Evolutionary conservation across 2,329 filamentous ascomycete genomes (phyloP).

Genomic region (Scedosporium apiospermum): DNA sequence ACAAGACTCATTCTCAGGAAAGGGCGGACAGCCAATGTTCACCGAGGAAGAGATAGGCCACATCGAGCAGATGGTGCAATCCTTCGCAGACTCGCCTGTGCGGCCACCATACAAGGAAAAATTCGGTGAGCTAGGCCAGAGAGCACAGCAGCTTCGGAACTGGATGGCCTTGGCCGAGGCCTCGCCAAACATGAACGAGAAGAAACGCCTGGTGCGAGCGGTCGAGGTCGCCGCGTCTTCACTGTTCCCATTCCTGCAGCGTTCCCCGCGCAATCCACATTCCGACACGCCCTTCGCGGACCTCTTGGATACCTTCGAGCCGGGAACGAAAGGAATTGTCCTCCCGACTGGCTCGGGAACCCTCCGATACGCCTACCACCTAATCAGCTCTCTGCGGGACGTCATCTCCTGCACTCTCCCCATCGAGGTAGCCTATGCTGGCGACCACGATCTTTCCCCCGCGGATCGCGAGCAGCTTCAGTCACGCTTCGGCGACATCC

Average conservation of each 20-base stretch:
- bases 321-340: constrained; percentile 21
- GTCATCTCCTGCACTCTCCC: constrained; percentile 21
- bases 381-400: constrained; percentile 20
- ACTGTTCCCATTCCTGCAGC: constrained; percentile 18
- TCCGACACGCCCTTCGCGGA: constrained; percentile 10
- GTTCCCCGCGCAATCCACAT: constrained; percentile 1
- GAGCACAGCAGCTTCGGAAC: constrained; percentile 13
- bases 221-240: constrained; percentile 10
- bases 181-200: neutral
- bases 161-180: constrained; percentile 11
- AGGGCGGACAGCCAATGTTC: neutral
- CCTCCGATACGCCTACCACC: constrained; percentile 24
- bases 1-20: neutral
- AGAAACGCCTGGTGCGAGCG: neutral
- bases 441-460: constrained; percentile 19
- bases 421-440: constrained; percentile 26
- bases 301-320: constrained; percentile 11
- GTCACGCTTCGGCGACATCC: constrained; percentile 14
- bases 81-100: constrained; percentile 20
- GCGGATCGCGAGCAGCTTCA: constrained; percentile 16
- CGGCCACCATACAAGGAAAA: constrained; percentile 18
- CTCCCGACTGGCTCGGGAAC: constrained; percentile 22
- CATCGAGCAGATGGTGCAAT: constrained; percentile 8
- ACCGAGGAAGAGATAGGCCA: neutral
- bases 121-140: constrained; percentile 23